Evolutionary conservation across 163 green algal genomes (phyloP).

Genomic region (Volvox carteri): DNA sequence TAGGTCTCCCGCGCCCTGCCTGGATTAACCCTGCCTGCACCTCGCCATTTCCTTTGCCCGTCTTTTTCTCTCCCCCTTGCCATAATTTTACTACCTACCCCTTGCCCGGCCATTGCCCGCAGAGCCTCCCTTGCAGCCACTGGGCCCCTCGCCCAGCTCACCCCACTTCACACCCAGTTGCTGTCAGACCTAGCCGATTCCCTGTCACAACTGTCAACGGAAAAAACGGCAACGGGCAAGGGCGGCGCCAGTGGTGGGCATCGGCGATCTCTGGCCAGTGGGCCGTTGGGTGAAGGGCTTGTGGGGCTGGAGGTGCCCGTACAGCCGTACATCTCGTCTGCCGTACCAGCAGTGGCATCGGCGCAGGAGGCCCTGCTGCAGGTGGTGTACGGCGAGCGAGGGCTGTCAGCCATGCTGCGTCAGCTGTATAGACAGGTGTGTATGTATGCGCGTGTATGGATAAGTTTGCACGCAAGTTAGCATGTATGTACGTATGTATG

Average conservation of each 20-base stretch:
- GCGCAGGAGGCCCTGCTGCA: slow-evolving; percentile 9
- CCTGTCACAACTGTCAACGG: slow-evolving; percentile 33
- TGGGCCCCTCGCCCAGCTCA: slow-evolving; percentile 21
- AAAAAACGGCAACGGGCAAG: background rate
- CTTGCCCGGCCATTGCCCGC: background rate
- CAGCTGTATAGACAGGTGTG: slow-evolving; percentile 51
- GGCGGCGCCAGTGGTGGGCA: background rate
- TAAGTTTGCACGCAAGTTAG: background rate
- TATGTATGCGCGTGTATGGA: background rate
- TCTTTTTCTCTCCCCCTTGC: background rate
- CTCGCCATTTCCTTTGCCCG: background rate
- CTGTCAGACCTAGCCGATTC: slow-evolving; percentile 40
- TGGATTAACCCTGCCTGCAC: background rate
- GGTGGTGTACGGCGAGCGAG: slow-evolving; percentile 40
- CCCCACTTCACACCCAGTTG: slow-evolving; percentile 42
- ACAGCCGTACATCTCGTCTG: slow-evolving; percentile 5
- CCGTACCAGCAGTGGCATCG: background rate
- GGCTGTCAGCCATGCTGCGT: slow-evolving; percentile 41
- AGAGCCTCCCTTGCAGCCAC: slow-evolving; percentile 21
- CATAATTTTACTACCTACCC: background rate
- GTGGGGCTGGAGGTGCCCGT: slow-evolving; percentile 41
- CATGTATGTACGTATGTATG: background rate
- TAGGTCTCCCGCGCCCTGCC: too few species aligned
- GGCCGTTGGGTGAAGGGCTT: slow-evolving; percentile 28
- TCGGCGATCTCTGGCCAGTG: slow-evolving; percentile 33